phyloP scores from a whole-genome alignment of 2,329 filamentous ascomycete genomes.

The Epichloe amarillans region DNA sequence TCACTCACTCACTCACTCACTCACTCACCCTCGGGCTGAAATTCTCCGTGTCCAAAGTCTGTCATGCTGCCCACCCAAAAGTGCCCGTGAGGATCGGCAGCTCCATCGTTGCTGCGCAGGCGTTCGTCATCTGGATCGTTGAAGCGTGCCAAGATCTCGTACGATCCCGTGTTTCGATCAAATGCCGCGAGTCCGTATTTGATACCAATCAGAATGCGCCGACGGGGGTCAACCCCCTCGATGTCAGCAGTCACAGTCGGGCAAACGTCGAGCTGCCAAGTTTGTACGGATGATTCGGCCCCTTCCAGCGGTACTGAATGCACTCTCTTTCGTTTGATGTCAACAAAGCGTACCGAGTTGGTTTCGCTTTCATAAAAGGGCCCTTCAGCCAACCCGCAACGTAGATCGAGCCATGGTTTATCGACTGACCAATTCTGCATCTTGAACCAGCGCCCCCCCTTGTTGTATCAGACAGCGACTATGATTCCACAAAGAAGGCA shows the following conservation, averaged over 20 bases:
- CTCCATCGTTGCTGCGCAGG: conserved; percentile 68
- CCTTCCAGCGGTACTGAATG: conserved; percentile 55
- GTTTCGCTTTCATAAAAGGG: conserved; percentile 57
- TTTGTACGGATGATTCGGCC: conserved; percentile 50
- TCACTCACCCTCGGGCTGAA: conserved; percentile 44
- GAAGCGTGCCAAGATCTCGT: conserved; percentile 41
- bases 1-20: conserved; percentile 9
- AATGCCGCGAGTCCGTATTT: conserved; percentile 75
- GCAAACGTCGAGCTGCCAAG: conserved; percentile 40
- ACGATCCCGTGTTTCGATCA: conserved; percentile 44
- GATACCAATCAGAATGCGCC: conserved; percentile 62
- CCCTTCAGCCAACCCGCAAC: conserved; percentile 58
- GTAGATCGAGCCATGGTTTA: conserved; percentile 43
- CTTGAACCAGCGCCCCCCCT: background rate
- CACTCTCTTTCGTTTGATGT: conserved; percentile 66
- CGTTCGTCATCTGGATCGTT: conserved; percentile 31
- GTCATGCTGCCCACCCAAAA: conserved; percentile 87
- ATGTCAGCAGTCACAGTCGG: conserved; percentile 68
- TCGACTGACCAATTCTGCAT: conserved; percentile 32
- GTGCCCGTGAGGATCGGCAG: conserved; percentile 62
- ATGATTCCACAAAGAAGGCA: background rate
- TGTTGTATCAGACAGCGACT: background rate
- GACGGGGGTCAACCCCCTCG: conserved; percentile 41
- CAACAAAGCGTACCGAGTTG: conserved; percentile 61
- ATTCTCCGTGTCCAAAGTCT: conserved; percentile 45